Evolutionary conservation across 495 filamentous ascomycete genomes (phyloP), one percentile per base, ranked within the genome.

Genomic region (Usnea hakonensis): DNA sequence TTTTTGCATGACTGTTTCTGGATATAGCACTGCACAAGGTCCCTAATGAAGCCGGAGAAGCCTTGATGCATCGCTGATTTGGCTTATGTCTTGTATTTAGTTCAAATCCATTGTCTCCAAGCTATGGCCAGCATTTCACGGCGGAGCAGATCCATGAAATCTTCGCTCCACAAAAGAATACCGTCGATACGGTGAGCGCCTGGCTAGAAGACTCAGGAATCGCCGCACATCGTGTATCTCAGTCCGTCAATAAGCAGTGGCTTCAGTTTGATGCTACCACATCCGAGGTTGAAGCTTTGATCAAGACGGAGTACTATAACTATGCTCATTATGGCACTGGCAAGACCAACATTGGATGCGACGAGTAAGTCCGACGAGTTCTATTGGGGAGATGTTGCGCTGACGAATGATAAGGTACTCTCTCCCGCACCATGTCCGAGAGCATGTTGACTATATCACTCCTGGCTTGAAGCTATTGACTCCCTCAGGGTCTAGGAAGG

Each of bases 391-490:
- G 10, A n/a, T 43, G 8, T 0, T 43, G 7, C 19, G 23, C 41
- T 44, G 52, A 37, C 32, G 8, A 55, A 14, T 13, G 1, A 2
- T 37, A 44, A 62, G 60, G 37, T 86, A 86, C 55, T 77, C 81
- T 52, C 67, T 85, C 13, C 83, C 84, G 0, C 68, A 75, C 17
- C 69, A 80, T 35, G 63, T 86, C 30, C 75, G 73, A 40, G 60
- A 69, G 16, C 78, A 86, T 58, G 71, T 86, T 41, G 84, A 87
- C 69, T 85, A 81, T 63, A 80, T 85, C 48, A 85, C 77, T 0
- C 82, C 83, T 11, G 74, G 74, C 46, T 66, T 79, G 13, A 61
- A 70, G 43, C 60, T 70, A 17, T 55, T 71, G 55, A 60, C 67
- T 5, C 64, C 64, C 17, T 66, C 64, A 21, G 11, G 8, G 21